Conservation (phyloP, 2,329 filamentous ascomycete species). For the Drechslera avenae region DNA sequence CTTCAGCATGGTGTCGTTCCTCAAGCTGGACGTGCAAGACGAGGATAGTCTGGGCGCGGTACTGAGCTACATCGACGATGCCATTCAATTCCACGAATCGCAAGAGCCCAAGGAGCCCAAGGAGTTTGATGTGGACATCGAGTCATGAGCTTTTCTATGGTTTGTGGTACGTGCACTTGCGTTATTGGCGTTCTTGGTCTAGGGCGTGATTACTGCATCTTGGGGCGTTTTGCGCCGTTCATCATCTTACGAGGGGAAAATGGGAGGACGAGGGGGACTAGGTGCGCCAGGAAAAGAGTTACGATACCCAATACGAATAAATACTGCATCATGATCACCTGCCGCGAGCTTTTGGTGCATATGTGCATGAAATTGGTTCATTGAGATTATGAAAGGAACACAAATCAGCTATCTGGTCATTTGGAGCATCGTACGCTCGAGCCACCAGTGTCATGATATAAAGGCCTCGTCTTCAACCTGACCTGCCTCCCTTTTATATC, state of each 20-base stretch:
- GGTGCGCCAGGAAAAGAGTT: neutral
- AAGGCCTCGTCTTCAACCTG: no score
- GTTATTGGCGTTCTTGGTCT: slow-evolving; percentile 9
- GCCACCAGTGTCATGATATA: no score
- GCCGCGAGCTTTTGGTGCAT: neutral
- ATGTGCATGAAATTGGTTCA: no score
- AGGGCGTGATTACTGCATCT: neutral
- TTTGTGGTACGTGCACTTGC: neutral
- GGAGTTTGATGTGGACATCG: slow-evolving; percentile 25
- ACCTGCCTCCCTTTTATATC: no score
- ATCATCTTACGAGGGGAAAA: neutral
- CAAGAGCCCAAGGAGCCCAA: slow-evolving; percentile 86
- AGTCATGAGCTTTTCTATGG: neutral
- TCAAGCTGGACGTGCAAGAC: slow-evolving; percentile 85
- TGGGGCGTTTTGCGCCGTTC: neutral
- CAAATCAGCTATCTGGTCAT: no score
- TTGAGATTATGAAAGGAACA: no score
- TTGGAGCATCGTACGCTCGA: no score
- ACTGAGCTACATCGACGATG: slow-evolving; percentile 91
- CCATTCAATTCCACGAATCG: slow-evolving; percentile 90
- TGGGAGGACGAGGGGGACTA: neutral
- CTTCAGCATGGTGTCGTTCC: slow-evolving; percentile 96
- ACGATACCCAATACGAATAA: slow-evolving; percentile 10
- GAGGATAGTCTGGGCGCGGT: slow-evolving; percentile 88
- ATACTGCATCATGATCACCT: neutral